phyloP scores from a whole-genome alignment of 306 rosid species.

The Betula pendula region DNA sequence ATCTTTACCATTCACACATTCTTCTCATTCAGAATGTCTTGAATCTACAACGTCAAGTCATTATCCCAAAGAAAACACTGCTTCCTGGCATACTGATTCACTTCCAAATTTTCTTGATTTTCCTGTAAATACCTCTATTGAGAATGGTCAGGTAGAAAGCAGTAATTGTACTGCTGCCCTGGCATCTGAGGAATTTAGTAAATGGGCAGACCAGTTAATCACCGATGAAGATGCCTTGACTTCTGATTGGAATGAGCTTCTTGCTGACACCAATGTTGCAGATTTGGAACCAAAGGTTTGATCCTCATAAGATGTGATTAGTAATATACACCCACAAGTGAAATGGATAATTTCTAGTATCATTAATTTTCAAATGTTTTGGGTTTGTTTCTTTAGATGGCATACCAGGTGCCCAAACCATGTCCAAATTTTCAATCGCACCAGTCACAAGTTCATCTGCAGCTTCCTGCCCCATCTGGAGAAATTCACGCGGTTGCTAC shows the following conservation, averaged over 20 bases:
- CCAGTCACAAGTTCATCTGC: conserved; percentile 64
- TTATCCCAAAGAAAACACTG: conserved; percentile 56
- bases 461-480: conserved; percentile 52
- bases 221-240: conserved; percentile 76
- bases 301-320: conserved; percentile 26
- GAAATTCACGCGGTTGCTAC: conserved; percentile 50
- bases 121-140: conserved; percentile 59
- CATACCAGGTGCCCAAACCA: conserved; percentile 55
- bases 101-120: conserved; percentile 70
- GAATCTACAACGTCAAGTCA: conserved; percentile 53
- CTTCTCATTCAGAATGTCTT: conserved; percentile 52
- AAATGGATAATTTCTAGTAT: conserved; percentile 32
- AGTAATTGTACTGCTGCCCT: conserved; percentile 59
- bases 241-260: conserved; percentile 86
- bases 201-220: conserved; percentile 94
- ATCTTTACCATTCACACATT: conserved; percentile 54
- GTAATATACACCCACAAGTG: conserved; percentile 28
- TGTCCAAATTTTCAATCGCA: conserved; percentile 47
- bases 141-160: conserved; percentile 63
- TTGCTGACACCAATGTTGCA: conserved; percentile 57
- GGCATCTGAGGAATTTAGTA: conserved; percentile 68
- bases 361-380: conserved; percentile 8
- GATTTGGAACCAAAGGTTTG: conserved; percentile 88
- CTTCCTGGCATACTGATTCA: conserved; percentile 77
- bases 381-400: conserved; percentile 61